Base-by-base conservation (phyloP, 179 eudicot genomes). In the Actinidia arguta region DNA sequence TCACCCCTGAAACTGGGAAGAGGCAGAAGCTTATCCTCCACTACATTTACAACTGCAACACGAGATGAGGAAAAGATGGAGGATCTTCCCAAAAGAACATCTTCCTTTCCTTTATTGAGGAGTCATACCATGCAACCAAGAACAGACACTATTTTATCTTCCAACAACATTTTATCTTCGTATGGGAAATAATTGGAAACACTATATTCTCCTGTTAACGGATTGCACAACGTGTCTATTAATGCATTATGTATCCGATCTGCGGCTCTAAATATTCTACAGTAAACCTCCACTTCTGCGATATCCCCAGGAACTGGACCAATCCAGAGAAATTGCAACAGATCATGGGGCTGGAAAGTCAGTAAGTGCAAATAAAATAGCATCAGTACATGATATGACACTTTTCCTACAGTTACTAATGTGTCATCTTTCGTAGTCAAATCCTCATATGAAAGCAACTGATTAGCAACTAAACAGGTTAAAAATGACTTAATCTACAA, bases 301-400 rank as follows among this genome's bases (percentile, higher is more conserved):
- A 96, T 90, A 83, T 96, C 98, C 68, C 99, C 99, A 42, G 99
- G 98, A 85, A 96, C 90, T 78, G 99, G 99, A 64, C 99, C 99
- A 54, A 92, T 87, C 95, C 96, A 93, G 52, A 91, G 91, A 81
- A 90, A 83, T 68, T 90, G 93, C 46, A 89, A 88, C 39, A 85
- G 82, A 79, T 96, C 95, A 48, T 84, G 88, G 81, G 94, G 84
- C 78, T 90, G 91, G 71, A 70, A 82, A 46, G 90, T 87, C 92
- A 90, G 70, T 81, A 59, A 83, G 84, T 79, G 62, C 71, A 81
- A 63, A 39, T 39, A 79, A 13, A 76, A 11, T 61, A 10, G 77
- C 13, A 61, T 72, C 11, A 80, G 78, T 56, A 44, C 54, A 72
- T 20, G 47, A 69, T 31, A 17, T 66, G 58, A 79, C 20, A 39